Conservation (phyloP, 805 yeast species). For the Starmerella potacharoeniae region DNA sequence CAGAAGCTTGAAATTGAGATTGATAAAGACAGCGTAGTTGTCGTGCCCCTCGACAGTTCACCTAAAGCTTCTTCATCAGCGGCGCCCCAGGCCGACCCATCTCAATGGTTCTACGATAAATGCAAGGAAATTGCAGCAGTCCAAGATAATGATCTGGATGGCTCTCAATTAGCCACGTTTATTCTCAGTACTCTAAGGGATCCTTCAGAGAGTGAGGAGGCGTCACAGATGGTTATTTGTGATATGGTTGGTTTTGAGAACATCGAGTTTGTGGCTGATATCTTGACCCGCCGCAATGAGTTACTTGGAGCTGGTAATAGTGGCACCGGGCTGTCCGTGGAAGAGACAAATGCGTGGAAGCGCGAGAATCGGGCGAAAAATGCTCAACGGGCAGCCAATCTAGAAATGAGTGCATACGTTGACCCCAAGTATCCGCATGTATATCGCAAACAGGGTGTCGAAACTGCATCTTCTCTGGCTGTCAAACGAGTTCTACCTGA, state of each 20-base stretch:
- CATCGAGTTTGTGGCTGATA: slow-evolving; percentile 60
- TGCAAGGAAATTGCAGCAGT: slow-evolving; percentile 6
- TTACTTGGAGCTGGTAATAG: background rate
- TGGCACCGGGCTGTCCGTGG: slow-evolving; percentile 18
- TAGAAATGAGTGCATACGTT: slow-evolving; percentile 25
- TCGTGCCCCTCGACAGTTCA: background rate
- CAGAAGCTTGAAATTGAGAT: slow-evolving; percentile 10
- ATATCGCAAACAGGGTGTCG: slow-evolving; percentile 55
- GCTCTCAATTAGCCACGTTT: slow-evolving; percentile 7
- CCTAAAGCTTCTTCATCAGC: background rate
- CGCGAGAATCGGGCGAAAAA: slow-evolving; percentile 12
- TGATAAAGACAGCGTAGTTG: slow-evolving; percentile 17
- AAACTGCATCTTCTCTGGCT: slow-evolving; percentile 58
- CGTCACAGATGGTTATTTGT: slow-evolving; percentile 57
- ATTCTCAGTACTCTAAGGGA: slow-evolving; percentile 20
- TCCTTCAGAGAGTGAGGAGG: slow-evolving; percentile 36
- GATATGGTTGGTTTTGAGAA: slow-evolving; percentile 81
- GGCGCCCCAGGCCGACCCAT: background rate
- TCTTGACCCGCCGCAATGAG: slow-evolving; percentile 35
- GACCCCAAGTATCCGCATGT: slow-evolving; percentile 74
- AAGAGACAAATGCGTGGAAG: slow-evolving; percentile 17
- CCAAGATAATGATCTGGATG: slow-evolving; percentile 8
- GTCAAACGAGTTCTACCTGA: slow-evolving; percentile 66
- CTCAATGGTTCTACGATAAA: slow-evolving; percentile 12
- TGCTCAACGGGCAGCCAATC: slow-evolving; percentile 20